These are phyloP conservation scores for Colletotrichum sp. DNA, from an alignment of 2,329 filamentous ascomycete species.

Conservation along the genomic window DNA sequence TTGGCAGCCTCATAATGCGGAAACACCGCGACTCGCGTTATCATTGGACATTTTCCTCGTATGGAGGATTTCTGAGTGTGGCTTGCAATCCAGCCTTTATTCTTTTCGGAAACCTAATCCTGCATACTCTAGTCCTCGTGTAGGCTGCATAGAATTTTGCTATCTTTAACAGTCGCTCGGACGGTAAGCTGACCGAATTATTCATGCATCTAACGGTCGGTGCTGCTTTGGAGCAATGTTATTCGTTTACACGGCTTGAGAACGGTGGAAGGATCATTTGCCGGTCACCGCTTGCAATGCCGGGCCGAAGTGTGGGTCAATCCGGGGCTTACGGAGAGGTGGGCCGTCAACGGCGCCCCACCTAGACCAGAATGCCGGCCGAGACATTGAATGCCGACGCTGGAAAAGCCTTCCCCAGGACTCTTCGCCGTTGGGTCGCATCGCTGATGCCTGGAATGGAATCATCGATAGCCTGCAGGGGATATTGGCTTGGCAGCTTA, in stretches of 20 bases:
- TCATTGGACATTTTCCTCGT: background rate
- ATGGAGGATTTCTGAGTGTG: background rate
- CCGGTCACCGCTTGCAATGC: background rate
- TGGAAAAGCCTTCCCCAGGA: background rate
- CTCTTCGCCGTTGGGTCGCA: background rate
- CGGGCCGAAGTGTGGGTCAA: background rate
- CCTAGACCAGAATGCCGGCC: background rate
- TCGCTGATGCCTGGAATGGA: background rate
- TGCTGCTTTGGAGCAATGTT: background rate
- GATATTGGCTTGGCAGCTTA: slow-evolving; percentile 13
- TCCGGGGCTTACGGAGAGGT: background rate
- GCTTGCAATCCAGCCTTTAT: background rate
- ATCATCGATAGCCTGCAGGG: background rate
- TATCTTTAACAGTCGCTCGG: background rate
- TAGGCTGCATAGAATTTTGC: background rate
- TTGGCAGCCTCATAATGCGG: background rate
- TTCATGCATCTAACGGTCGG: background rate
- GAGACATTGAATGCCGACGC: background rate
- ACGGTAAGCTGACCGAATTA: background rate
- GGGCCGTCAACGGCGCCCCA: fast-evolving
- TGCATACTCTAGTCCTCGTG: background rate
- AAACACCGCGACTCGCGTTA: background rate
- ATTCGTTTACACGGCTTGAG: background rate
- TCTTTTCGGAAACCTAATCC: background rate
- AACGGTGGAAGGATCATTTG: background rate